Conservation (phyloP, 768 basidiomycete genomes). For the Mycena venus region DNA sequence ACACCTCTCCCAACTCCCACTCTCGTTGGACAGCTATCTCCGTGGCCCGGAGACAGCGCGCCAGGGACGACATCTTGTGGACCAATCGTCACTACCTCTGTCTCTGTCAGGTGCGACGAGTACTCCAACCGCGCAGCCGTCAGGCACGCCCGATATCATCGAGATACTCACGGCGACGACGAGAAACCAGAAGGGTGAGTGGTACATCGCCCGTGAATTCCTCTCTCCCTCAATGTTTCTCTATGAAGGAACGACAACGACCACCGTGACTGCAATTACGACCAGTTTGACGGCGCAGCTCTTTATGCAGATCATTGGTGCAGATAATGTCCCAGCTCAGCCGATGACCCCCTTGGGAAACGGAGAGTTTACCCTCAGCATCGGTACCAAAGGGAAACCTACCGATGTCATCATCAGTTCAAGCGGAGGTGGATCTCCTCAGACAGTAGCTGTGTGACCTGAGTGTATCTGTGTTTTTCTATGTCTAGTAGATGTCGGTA, state of each 20-base stretch:
- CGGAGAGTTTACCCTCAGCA: constrained; percentile 23
- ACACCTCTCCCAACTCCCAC: too few species aligned
- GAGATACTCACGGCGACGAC: constrained; percentile 31
- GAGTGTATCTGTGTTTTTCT: too few species aligned
- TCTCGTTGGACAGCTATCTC: too few species aligned
- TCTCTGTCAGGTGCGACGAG: neutral
- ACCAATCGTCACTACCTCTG: neutral
- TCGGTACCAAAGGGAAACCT: constrained; percentile 34
- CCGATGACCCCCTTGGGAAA: constrained; percentile 32
- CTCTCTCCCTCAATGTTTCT: neutral
- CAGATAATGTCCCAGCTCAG: constrained; percentile 16
- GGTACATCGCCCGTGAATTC: too few species aligned
- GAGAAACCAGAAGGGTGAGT: constrained; percentile 32
- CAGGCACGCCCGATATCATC: neutral
- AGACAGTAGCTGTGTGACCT: neutral
- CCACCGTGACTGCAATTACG: constrained; percentile 32
- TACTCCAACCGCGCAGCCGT: neutral
- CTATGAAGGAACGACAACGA: constrained; percentile 14
- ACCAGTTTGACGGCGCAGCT: constrained; percentile 14
- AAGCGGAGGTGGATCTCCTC: neutral
- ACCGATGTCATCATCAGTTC: constrained; percentile 25
- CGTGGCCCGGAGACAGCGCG: too few species aligned
- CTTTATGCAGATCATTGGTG: constrained; percentile 33
- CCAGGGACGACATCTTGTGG: too few species aligned
- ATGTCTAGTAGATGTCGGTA: too few species aligned